phyloP scores from a whole-genome alignment of 2,329 filamentous ascomycete species.

The Camptophora hylomeconis region DNA sequence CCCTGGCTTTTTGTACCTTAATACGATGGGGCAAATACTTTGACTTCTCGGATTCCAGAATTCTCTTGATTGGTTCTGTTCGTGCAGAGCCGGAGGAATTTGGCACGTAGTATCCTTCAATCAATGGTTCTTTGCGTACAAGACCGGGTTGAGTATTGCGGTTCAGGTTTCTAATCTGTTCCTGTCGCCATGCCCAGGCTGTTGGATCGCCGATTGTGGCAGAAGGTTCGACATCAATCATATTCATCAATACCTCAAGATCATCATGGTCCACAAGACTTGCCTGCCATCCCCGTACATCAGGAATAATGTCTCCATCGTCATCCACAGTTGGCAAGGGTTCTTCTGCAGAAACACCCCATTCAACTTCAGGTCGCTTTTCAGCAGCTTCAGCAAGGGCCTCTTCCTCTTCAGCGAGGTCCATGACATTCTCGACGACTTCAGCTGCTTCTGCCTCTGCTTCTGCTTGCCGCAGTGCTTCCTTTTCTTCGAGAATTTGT shows the following conservation, averaged over 20 bases:
- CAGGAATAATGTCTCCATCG: slow-evolving; percentile 49
- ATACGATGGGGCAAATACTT: slow-evolving; percentile 97
- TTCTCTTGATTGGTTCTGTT: slow-evolving; percentile 89
- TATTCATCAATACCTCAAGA: slow-evolving; percentile 38
- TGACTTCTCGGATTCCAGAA: slow-evolving; percentile 92
- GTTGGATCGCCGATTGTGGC: slow-evolving; percentile 44
- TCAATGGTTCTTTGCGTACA: slow-evolving; percentile 21
- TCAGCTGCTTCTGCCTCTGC: slow-evolving; percentile 33
- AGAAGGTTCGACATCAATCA: slow-evolving; percentile 33
- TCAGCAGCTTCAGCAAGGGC: slow-evolving; percentile 20
- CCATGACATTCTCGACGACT: slow-evolving; percentile 22
- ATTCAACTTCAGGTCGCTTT: slow-evolving; percentile 38
- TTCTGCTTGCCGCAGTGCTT: slow-evolving; percentile 44
- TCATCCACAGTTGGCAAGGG: slow-evolving; percentile 54
- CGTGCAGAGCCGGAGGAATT: slow-evolving; percentile 76
- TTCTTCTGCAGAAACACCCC: slow-evolving; percentile 45
- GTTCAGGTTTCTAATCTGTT: slow-evolving; percentile 58
- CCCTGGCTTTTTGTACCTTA: slow-evolving; percentile 80
- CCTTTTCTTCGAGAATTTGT: slow-evolving; percentile 56
- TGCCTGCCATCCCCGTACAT: slow-evolving; percentile 58
- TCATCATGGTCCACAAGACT: slow-evolving; percentile 59
- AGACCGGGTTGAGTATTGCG: slow-evolving; percentile 33
- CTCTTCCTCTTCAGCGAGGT: slow-evolving; percentile 20
- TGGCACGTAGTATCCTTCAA: slow-evolving; percentile 65
- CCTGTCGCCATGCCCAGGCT: slow-evolving; percentile 59